These are phyloP conservation scores for Colletotrichum camelliae DNA, from an alignment of 2,329 filamentous ascomycete species.

Conservation along the genomic window DNA sequence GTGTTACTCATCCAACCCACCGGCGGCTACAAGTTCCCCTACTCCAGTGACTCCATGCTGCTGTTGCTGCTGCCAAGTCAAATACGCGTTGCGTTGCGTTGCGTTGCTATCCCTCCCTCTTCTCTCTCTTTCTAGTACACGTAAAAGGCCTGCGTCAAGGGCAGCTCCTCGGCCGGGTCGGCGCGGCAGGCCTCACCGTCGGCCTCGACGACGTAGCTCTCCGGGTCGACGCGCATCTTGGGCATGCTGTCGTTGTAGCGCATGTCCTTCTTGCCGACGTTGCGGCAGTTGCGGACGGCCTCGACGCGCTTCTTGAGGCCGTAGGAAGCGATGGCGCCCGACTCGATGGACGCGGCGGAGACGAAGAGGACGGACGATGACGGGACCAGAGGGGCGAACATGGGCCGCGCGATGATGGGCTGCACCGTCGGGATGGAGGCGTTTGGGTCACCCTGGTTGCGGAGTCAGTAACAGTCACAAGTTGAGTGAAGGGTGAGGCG, in stretches of 20 bases:
- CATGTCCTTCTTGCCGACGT: conserved; percentile 85
- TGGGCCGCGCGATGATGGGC: conserved; percentile 81
- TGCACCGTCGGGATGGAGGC: conserved; percentile 88
- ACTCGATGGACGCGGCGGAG: conserved; percentile 71
- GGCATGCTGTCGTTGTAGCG: conserved; percentile 86
- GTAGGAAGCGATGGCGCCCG: conserved; percentile 73
- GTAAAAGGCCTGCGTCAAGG: conserved; percentile 79
- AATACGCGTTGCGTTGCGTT: background rate
- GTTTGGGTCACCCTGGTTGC: conserved; percentile 73
- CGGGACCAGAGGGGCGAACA: conserved; percentile 82
- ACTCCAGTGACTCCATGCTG: background rate
- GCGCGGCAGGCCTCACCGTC: conserved; percentile 78
- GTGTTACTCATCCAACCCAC: background rate
- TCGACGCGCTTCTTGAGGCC: conserved; percentile 80
- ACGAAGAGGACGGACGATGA: conserved; percentile 82
- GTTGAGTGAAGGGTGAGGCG: background rate
- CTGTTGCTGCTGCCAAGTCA: background rate
- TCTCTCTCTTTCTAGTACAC: conserved; percentile 61
- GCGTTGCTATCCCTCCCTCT: background rate
- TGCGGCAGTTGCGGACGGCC: conserved; percentile 77
- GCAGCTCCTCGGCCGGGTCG: conserved; percentile 73
- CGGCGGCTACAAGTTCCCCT: background rate
- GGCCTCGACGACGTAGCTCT: conserved; percentile 87
- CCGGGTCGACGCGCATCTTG: conserved; percentile 89
- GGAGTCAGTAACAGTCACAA: background rate